Evolutionary conservation across 495 filamentous ascomycete genomes (phyloP).

Genomic region (Parathielavia appendiculata): DNA sequence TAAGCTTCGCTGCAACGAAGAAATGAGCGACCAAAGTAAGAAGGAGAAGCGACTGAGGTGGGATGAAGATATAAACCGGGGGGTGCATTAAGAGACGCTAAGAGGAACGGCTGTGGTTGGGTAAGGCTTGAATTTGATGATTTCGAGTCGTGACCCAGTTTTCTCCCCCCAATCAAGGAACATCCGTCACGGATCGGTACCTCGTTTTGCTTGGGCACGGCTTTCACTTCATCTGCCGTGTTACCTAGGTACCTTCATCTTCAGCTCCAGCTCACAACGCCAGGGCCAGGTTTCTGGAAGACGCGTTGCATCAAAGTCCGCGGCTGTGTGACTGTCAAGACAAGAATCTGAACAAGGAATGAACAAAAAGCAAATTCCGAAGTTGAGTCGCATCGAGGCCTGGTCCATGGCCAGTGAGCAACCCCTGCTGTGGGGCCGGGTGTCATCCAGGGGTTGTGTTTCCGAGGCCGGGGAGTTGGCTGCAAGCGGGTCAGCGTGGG

Average conservation of each 20-base stretch:
- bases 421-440: conserved; percentile 1
- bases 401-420: not conserved
- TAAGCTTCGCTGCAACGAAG: conserved; percentile 15
- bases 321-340: not conserved
- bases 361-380: conserved; percentile 19
- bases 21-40: not conserved
- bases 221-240: too few relatives aligned
- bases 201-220: too few relatives aligned
- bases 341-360: conserved; percentile 9
- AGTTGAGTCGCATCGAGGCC: conserved; percentile 12
- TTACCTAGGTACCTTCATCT: too few relatives aligned
- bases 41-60: not conserved
- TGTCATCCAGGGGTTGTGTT: conserved; percentile 14
- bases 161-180: not conserved
- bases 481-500: conserved; percentile 1
- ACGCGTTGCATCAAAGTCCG: not conserved
- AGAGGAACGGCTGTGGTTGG: not conserved
- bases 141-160: not conserved
- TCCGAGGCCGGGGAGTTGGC: conserved; percentile 14
- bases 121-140: not conserved
- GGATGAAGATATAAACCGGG: not conserved
- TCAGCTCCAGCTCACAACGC: too few relatives aligned
- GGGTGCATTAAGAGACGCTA: not conserved
- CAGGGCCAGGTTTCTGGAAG: too few relatives aligned
- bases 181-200: too few relatives aligned